Conservation (phyloP, 208 protist genomes). For the Angomonas desouzai region DNA sequence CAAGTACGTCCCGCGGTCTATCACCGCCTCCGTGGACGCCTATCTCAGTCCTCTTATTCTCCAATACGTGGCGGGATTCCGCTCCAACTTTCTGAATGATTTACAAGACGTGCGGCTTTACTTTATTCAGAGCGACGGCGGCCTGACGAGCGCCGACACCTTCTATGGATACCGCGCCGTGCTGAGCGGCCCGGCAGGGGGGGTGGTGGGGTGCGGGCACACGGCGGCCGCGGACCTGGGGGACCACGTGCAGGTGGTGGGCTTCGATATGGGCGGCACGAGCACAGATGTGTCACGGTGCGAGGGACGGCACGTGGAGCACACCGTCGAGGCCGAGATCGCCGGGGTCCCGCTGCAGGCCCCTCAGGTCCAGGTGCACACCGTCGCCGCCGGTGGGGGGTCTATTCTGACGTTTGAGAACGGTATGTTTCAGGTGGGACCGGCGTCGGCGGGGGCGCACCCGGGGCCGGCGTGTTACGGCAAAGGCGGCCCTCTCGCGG, state of each 20-base stretch:
- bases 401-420: conserved; percentile 88
- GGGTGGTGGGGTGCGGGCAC: conserved; percentile 90
- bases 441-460: conserved; percentile 85
- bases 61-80: conserved; percentile 78
- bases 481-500: conserved; percentile 87
- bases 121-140: conserved; percentile 94
- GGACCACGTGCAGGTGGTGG: conserved; percentile 52
- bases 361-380: conserved; percentile 94
- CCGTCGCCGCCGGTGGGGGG: conserved; percentile 96
- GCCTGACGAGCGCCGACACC: conserved; percentile 79
- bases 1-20: conserved; percentile 89
- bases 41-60: conserved; percentile 94
- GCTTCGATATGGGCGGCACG: conserved; percentile 96
- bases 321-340: conserved; percentile 87
- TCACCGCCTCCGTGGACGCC: conserved; percentile 94
- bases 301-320: conserved; percentile 66
- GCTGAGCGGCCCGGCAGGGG: conserved; percentile 93
- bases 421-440: conserved; percentile 91
- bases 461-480: conserved; percentile 94
- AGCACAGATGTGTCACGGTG: conserved; percentile 93
- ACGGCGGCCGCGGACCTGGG: conserved; percentile 63
- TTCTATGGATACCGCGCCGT: conserved; percentile 93
- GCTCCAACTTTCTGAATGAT: conserved; percentile 39
- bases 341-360: conserved; percentile 88
- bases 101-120: conserved; percentile 52